Base-by-base conservation (phyloP, 2,329 filamentous ascomycete genomes). In the Microsporum audouinii region DNA sequence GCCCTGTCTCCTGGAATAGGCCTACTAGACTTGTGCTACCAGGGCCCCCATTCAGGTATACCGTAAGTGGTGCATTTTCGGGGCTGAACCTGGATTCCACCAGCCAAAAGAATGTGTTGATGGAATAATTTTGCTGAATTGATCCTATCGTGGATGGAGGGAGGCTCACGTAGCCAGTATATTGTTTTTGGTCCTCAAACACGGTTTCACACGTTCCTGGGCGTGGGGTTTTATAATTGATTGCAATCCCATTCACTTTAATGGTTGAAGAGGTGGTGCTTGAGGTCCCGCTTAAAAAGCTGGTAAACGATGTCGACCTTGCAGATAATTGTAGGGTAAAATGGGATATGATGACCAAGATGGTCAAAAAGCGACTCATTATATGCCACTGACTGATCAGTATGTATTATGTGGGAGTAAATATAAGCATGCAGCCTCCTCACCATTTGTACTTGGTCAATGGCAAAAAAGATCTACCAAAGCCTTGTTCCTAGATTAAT, bases 41-140 rank as follows among this genome's bases (percentile, higher is more conserved):
- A 2, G 84, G 84, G 0, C 84, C 84, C 17, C 83, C 82, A 61
- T 83, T 83, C 68, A 86, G 78, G 79, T 82, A 87, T 29, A 85
- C 80, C 0, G 81, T 80, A 36, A 86, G 70, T 0, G 83, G 83
- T 1, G 82, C 82, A 53, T 78, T 80, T 6, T 70, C 67, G 1
- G 82, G 76, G 65, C 78, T 74, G 58, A 80, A 75, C 5, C 81
- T 75, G 5, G 83, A 76, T 66, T 85, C 82, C 66, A 86, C 81
- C 67, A 84, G 86, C 82, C 83, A 84, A 71, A 86, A 87, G 71
- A 85, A 86, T 57, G 81, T 84, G 67, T 84, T 84, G 65, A 84
- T 83, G 1, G 79, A 75, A 65, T 84, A 84, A 61, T 81, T 70
- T 65, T 83, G 81, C 39, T 71, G 66, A 31, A 75, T 72, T 38